Percentiles rank a stretch among this genome's conserved stretches.
These are phyloP conservation scores for Globisporangium cederbergense DNA, from an alignment of 352 stramenopile genomes.

Conservation along the genomic window DNA sequence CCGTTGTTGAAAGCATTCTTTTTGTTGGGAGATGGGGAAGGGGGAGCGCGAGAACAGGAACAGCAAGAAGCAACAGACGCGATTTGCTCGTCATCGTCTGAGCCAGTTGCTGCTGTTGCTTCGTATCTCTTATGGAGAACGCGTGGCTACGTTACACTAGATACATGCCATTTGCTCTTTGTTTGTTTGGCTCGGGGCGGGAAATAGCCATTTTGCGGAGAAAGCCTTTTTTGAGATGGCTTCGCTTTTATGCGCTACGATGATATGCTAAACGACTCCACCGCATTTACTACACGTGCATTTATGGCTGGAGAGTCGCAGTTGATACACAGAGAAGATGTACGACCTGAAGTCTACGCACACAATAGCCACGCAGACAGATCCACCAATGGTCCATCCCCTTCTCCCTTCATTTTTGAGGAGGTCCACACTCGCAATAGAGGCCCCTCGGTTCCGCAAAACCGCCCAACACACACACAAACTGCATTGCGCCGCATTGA, in stretches of 20 bases:
- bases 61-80: neutral
- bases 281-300: too few relatives aligned
- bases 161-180: neutral
- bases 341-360: too few relatives aligned
- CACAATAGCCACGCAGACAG: neutral
- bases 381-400: neutral
- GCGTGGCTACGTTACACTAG: too few relatives aligned
- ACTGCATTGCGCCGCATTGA: conserved; percentile 9
- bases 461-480: neutral
- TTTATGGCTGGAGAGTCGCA: too few relatives aligned
- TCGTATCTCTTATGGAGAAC: too few relatives aligned
- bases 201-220: too few relatives aligned
- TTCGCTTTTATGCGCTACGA: neutral
- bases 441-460: neutral
- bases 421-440: neutral
- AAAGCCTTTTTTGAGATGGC: neutral
- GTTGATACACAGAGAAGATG: too few relatives aligned
- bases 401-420: neutral
- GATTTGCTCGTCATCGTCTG: neutral
- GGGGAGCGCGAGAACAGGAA: neutral
- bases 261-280: neutral
- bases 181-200: too few relatives aligned
- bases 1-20: neutral
- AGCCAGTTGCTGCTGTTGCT: neutral
- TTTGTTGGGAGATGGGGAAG: neutral